phyloP scores from a whole-genome alignment of 169 alveolate genomes.

The Perkinsus marinus region DNA sequence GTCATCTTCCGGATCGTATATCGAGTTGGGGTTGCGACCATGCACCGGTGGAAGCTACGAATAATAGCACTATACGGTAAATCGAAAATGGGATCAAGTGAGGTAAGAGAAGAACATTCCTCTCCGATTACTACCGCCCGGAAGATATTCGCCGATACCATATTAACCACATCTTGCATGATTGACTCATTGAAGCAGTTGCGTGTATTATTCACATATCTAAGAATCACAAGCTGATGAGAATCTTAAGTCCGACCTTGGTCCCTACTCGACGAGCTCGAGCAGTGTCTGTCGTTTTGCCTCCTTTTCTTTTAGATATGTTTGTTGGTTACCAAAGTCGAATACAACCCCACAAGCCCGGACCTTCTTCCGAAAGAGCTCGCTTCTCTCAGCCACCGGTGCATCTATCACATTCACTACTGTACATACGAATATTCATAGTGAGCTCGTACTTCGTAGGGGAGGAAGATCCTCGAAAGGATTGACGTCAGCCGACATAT shows the following conservation, averaged over 20 bases:
- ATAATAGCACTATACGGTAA: no score
- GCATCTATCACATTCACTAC: slow-evolving; percentile 29
- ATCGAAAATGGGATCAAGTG: no score
- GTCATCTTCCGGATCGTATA: slow-evolving; percentile 56
- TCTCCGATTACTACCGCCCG: slow-evolving; percentile 39
- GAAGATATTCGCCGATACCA: slow-evolving; percentile 54
- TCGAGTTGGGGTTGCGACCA: background rate
- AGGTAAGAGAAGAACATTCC: no score
- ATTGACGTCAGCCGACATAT: background rate
- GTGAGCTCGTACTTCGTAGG: background rate
- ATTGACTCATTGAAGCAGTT: slow-evolving; percentile 49
- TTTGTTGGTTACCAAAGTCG: slow-evolving; percentile 36
- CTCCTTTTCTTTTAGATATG: slow-evolving; percentile 44
- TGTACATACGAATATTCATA: background rate
- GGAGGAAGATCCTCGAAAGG: background rate
- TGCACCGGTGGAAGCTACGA: background rate
- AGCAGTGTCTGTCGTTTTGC: slow-evolving; percentile 60
- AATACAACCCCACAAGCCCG: slow-evolving; percentile 57
- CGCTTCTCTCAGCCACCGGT: slow-evolving; percentile 39
- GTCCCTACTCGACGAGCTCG: slow-evolving; percentile 63
- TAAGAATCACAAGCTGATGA: background rate
- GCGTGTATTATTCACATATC: slow-evolving; percentile 44
- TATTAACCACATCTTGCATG: slow-evolving; percentile 55
- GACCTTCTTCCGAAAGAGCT: slow-evolving; percentile 56
- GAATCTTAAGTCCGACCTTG: background rate